A percentile compares a stretch with the other conserved stretches of the same genome.
These are phyloP conservation scores for Alternaria sp. DNA, from an alignment of 2,329 filamentous ascomycete genomes.

Conservation along the genomic window DNA sequence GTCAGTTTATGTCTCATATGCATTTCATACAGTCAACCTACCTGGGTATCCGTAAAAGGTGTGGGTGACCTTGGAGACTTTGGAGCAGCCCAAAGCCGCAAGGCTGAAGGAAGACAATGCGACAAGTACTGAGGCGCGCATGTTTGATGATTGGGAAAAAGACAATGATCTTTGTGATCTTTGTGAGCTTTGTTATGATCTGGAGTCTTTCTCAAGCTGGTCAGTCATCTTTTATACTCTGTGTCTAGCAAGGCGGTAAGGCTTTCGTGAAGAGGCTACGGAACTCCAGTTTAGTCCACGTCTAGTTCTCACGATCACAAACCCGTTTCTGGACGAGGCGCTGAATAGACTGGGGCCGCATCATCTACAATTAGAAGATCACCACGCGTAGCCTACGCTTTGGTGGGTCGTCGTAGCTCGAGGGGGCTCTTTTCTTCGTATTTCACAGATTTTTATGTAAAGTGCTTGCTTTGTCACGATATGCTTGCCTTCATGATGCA, in stretches of 20 bases:
- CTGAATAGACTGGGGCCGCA: background rate
- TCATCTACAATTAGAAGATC: background rate
- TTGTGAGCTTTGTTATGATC: background rate
- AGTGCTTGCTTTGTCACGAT: background rate
- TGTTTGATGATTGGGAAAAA: background rate
- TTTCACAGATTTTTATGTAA: background rate
- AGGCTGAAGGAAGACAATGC: conserved; percentile 12
- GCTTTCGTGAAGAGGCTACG: background rate
- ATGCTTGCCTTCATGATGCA: background rate
- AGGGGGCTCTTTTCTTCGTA: background rate
- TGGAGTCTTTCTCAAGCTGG: background rate
- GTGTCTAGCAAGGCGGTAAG: background rate
- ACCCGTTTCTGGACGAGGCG: background rate
- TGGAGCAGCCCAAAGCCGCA: conserved; percentile 10
- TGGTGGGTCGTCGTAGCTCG: background rate
- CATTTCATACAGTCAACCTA: background rate
- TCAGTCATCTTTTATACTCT: background rate
- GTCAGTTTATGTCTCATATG: background rate
- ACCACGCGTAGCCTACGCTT: background rate
- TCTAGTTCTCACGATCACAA: background rate
- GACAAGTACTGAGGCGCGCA: conserved; percentile 11
- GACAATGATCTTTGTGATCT: background rate
- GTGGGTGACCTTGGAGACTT: conserved; percentile 18
- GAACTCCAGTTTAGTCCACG: background rate
- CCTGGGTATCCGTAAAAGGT: conserved; percentile 32